Conservation (phyloP, 768 basidiomycete species). For the Mycena indigotica region DNA sequence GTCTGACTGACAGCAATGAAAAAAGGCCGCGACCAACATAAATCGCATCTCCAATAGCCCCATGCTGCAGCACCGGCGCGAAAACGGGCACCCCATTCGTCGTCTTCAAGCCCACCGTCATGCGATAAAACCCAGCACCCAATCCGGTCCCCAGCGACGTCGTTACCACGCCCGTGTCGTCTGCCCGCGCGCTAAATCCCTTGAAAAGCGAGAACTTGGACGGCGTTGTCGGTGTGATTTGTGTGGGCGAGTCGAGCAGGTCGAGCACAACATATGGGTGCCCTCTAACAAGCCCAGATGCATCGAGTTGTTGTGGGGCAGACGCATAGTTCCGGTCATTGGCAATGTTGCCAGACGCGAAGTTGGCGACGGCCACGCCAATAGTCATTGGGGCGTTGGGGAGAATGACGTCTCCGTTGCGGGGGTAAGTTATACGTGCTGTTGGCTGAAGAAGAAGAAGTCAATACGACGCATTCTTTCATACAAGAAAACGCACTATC, state of each 20-base stretch:
- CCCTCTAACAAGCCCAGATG: slow-evolving; percentile 51
- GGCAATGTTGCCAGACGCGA: slow-evolving; percentile 41
- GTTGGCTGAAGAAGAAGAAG: slow-evolving; percentile 30
- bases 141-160: slow-evolving; percentile 52
- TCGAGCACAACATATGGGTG: slow-evolving; percentile 61
- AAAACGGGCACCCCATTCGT: slow-evolving; percentile 35
- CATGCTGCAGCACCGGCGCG: slow-evolving; percentile 34
- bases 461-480: slow-evolving; percentile 20
- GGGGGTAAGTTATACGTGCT: slow-evolving; percentile 36
- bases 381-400: slow-evolving; percentile 39
- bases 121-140: slow-evolving; percentile 48
- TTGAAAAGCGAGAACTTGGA: slow-evolving; percentile 42
- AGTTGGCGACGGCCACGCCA: slow-evolving; percentile 29
- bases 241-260: slow-evolving; percentile 40
- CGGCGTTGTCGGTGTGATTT: slow-evolving; percentile 42
- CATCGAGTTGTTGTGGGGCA: slow-evolving; percentile 49
- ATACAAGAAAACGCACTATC: slow-evolving; percentile 5
- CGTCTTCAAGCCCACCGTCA: slow-evolving; percentile 39
- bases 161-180: slow-evolving; percentile 25
- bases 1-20: not conserved
- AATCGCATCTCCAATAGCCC: slow-evolving; percentile 32
- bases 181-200: slow-evolving; percentile 46
- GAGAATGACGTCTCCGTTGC: slow-evolving; percentile 33
- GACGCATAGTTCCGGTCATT: slow-evolving; percentile 45
- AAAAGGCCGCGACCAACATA: too few relatives aligned